These are phyloP conservation scores for Chlorella vulgaris DNA, from an alignment of 139 green algal species.

Conservation along the genomic window DNA sequence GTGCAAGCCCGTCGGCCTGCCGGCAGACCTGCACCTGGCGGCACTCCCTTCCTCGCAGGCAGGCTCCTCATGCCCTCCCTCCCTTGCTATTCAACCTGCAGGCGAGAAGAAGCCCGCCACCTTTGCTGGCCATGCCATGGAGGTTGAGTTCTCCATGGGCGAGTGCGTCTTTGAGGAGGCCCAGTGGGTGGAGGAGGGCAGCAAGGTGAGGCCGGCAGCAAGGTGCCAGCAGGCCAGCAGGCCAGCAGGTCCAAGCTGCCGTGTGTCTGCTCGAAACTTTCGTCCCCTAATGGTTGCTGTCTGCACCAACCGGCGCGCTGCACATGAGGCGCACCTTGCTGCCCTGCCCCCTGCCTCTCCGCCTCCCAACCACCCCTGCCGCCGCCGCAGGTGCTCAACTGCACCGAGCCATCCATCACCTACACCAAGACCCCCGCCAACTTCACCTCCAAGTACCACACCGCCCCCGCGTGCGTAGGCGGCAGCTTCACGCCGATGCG, in stretches of 20 bases:
- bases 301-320: no score
- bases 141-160: slow-evolving; percentile 29
- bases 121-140: slow-evolving; percentile 31
- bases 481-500: no score
- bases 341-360: not conserved
- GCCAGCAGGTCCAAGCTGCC: no score
- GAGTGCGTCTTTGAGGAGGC: slow-evolving; percentile 38
- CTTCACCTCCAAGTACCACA: slow-evolving; percentile 36
- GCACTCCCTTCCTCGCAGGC: not conserved
- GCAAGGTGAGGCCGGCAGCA: slow-evolving; percentile 1
- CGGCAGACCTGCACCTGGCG: not conserved
- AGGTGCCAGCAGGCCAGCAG: no score
- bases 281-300: no score
- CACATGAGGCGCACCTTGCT: no score
- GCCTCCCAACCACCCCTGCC: not conserved
- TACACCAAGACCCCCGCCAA: slow-evolving; percentile 24
- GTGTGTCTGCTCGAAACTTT: no score
- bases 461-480: slow-evolving; percentile 8
- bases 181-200: not conserved
- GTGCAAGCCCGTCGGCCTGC: not conserved
- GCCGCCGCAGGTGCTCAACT: slow-evolving; percentile 32
- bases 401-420: slow-evolving; percentile 39
- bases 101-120: slow-evolving; percentile 37
- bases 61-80: not conserved
- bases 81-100: not conserved